phyloP scores from a whole-genome alignment of 768 basidiomycete genomes.

The Chlorophyllum brunneum region DNA sequence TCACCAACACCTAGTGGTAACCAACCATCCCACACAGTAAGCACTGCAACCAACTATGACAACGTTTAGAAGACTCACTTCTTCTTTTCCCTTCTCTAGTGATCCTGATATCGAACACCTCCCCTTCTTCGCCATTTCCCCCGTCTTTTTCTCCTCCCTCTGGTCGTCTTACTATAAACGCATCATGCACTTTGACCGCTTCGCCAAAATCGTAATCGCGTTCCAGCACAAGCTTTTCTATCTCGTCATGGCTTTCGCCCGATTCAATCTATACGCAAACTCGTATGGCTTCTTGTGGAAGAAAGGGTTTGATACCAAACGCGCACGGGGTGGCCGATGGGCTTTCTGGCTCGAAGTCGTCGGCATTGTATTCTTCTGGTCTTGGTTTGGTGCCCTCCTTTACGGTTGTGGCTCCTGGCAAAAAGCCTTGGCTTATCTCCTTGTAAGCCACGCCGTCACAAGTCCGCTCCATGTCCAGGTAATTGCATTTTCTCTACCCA shows the following conservation, averaged over 20 bases:
- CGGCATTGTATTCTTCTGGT: slow-evolving; percentile 82
- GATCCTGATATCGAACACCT: slow-evolving; percentile 86
- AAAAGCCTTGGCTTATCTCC: slow-evolving; percentile 65
- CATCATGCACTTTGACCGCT: slow-evolving; percentile 71
- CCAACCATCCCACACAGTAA: slow-evolving; percentile 96
- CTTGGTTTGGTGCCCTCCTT: slow-evolving; percentile 77
- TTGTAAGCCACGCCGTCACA: slow-evolving; percentile 82
- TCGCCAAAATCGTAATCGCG: slow-evolving; percentile 60
- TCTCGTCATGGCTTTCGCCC: slow-evolving; percentile 80
- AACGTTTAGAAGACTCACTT: neutral
- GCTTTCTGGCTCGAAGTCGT: slow-evolving; percentile 73
- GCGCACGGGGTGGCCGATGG: slow-evolving; percentile 70
- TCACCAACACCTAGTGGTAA: slow-evolving; percentile 74
- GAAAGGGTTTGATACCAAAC: slow-evolving; percentile 60
- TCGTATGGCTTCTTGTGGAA: slow-evolving; percentile 76
- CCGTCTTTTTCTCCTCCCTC: slow-evolving; percentile 77
- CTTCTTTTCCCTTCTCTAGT: slow-evolving; percentile 31
- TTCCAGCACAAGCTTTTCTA: slow-evolving; percentile 94
- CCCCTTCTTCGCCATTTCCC: slow-evolving; percentile 93
- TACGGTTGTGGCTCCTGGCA: slow-evolving; percentile 68
- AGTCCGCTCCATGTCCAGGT: slow-evolving; percentile 96
- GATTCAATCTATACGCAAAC: slow-evolving; percentile 92
- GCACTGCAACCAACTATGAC: slow-evolving; percentile 20
- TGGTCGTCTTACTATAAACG: slow-evolving; percentile 97
- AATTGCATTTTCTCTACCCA: slow-evolving; percentile 18